Evolutionary conservation across 1,284 basidiomycete genomes (phyloP), one percentile per base, ranked within the genome.

Genomic region (Schizophyllum commune): DNA sequence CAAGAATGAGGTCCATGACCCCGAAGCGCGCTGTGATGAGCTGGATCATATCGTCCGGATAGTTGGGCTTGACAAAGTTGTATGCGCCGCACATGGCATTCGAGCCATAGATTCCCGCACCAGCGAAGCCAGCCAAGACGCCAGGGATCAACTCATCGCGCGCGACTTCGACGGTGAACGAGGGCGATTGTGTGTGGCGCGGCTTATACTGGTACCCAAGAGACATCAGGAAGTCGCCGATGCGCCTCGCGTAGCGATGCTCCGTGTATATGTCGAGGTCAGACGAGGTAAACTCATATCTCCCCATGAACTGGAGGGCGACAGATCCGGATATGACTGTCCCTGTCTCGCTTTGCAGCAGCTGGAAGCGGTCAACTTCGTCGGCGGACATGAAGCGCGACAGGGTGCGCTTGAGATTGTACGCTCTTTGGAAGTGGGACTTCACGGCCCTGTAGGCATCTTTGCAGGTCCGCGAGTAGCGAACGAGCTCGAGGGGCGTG

Each of bases 321-420:
- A 71, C 70, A 0, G 77, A 77, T 4, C 77, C 76, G 9, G 76
- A 76, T 22, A 79, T 74, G 54, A 77, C 60, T 33, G 72, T 71
- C 8, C 69, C 71, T 0, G 71, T 73, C 8, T 59, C 62, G 0
- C 66, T 68, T 59, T 77, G 77, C 17, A 73, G 62, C 1, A 61
- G 61, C 19, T 75, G 70, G 60, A 78, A 78, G 0, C 57, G 55
- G 0, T 58, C 55, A 55, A 69, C 68, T 64, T 61, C 32, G 62
- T 65, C 22, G 67, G 58, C 19, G 55, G 39, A 47, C 39, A 47
- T 32, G 64, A 75, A 72, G 60, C 66, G 70, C 1, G 47, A 32
- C 5, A 76, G 69, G 15, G 69, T 52, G n/a, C 64, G 62, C 8
- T 63, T 8, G 11, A 68, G 56, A 9, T 59, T 52, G 60, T 63